phyloP scores from a whole-genome alignment of 192 early-diverging fungal genomes.

The Lobosporangium transversale region DNA sequence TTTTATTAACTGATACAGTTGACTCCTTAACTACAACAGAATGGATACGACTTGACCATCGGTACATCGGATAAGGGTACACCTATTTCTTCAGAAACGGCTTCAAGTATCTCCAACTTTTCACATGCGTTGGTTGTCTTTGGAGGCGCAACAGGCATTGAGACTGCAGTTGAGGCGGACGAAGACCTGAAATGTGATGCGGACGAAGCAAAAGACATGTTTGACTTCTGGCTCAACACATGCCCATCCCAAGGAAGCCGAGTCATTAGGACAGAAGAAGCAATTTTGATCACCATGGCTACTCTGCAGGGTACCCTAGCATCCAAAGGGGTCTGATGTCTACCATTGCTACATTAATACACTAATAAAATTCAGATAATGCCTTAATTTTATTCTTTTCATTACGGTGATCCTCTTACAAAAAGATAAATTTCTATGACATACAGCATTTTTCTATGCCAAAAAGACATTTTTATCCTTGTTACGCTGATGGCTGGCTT shows the following conservation, averaged over 20 bases:
- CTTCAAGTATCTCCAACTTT: constrained; percentile 21
- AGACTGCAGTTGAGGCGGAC: constrained; percentile 71
- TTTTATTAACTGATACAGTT: neutral
- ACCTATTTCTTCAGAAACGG: constrained; percentile 15
- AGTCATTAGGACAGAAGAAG: constrained; percentile 71
- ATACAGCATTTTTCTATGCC: constrained; percentile 11
- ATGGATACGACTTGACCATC: constrained; percentile 74
- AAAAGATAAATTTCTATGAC: neutral
- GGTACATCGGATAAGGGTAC: constrained; percentile 65
- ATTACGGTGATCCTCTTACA: no score
- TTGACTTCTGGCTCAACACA: constrained; percentile 70
- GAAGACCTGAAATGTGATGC: constrained; percentile 62
- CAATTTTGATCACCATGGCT: constrained; percentile 60
- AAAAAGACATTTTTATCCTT: constrained; percentile 42
- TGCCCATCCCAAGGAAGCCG: constrained; percentile 66
- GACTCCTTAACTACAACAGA: constrained; percentile 22
- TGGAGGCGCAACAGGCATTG: constrained; percentile 73
- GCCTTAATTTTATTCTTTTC: no score
- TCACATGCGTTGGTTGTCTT: constrained; percentile 72
- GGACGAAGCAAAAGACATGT: constrained; percentile 68
- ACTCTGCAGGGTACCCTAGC: constrained; percentile 35
- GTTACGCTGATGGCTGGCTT: constrained; percentile 13
- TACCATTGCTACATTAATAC: no score
- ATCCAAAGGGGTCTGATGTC: constrained; percentile 20
- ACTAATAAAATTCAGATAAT: no score